Percentiles rank a stretch among this genome's conserved stretches.
phyloP scores from a whole-genome alignment of 306 rosid genomes.

The Mimosa pudica region DNA sequence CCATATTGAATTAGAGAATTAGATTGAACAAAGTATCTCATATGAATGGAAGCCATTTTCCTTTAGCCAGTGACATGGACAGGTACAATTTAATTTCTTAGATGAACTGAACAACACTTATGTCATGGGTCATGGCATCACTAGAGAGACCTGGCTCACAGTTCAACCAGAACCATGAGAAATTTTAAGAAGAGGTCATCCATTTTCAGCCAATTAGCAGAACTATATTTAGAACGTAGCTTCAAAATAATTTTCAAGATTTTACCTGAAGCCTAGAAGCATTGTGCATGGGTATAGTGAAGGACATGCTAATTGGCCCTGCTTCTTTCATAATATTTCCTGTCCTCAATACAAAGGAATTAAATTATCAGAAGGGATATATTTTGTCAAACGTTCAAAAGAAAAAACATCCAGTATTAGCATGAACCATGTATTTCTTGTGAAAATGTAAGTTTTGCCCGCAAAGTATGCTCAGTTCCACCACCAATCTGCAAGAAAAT shows the following conservation, averaged over 20 bases:
- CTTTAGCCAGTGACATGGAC: background rate
- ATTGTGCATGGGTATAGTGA: conserved; percentile 88
- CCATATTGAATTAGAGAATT: background rate
- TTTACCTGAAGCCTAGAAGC: conserved; percentile 51
- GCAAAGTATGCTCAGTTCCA: conserved; percentile 91
- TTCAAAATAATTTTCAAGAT: background rate
- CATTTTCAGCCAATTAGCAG: conserved; percentile 1
- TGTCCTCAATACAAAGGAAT: conserved; percentile 37
- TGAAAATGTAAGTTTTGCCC: conserved; percentile 79
- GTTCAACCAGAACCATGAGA: background rate
- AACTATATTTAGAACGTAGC: background rate
- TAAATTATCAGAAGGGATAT: background rate
- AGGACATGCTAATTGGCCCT: conserved; percentile 96
- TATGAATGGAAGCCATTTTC: background rate
- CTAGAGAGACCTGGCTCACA: background rate
- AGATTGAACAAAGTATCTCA: background rate
- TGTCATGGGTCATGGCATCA: background rate
- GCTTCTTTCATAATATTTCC: conserved; percentile 94
- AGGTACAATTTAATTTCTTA: background rate
- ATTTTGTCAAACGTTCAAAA: conserved; percentile 5
- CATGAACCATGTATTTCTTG: conserved; percentile 74
- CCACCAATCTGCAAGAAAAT: conserved; percentile 75
- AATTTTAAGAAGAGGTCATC: background rate
- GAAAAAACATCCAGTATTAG: conserved; percentile 24
- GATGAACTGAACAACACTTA: background rate